These are phyloP conservation scores for Prunus padus DNA, from an alignment of 306 rosid species.

Conservation along the genomic window DNA sequence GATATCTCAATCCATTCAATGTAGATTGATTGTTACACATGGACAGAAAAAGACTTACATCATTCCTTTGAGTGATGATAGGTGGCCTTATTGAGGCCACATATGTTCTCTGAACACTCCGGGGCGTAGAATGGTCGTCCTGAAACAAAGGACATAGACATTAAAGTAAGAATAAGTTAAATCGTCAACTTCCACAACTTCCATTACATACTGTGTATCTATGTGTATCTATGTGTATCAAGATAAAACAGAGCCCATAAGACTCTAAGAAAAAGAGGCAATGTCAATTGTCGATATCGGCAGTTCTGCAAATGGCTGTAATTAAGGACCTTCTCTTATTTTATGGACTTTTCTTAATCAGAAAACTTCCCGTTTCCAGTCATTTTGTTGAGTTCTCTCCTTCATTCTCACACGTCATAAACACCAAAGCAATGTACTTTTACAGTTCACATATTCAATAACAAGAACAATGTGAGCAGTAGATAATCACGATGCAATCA, in stretches of 20 bases:
- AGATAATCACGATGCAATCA: not conserved
- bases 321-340: not conserved
- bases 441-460: not conserved
- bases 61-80: constrained; percentile 41
- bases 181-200: not conserved
- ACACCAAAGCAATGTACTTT: not conserved
- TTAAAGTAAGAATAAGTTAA: not conserved
- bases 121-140: constrained; percentile 38
- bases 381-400: not conserved
- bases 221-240: not conserved
- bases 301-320: not conserved
- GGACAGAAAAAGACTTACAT: constrained; percentile 49
- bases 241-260: not conserved
- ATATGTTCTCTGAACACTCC: constrained; percentile 32
- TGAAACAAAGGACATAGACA: constrained; percentile 33
- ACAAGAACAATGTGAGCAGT: not conserved
- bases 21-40: constrained; percentile 7
- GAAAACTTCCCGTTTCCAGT: not conserved
- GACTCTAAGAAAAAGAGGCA: not conserved
- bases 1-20: constrained; percentile 10
- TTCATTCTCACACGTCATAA: not conserved
- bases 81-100: constrained; percentile 47
- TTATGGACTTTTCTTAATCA: not conserved
- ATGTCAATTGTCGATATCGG: not conserved
- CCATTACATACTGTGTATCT: not conserved